These are phyloP conservation scores for Trichocladium uniseriatum DNA, from an alignment of 495 filamentous ascomycete genomes.

Conservation along the genomic window DNA sequence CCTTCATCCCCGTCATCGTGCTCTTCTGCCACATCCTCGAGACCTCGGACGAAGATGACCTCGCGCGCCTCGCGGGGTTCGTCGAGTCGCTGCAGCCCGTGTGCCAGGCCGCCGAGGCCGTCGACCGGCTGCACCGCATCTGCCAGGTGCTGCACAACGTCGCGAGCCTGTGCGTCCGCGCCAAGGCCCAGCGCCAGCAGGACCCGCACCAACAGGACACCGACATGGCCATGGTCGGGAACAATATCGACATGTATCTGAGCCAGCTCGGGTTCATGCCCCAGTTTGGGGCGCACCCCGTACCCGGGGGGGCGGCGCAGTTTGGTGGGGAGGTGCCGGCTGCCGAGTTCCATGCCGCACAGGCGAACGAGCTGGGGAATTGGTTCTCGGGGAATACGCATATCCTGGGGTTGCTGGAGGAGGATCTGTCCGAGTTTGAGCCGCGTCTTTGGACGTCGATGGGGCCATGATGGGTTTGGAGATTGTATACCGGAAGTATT, in stretches of 20 bases:
- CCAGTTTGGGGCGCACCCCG: slow-evolving; percentile 1
- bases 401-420: slow-evolving; percentile 55
- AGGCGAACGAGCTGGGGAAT: slow-evolving; percentile 47
- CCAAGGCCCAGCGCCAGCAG: slow-evolving; percentile 42
- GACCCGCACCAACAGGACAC: slow-evolving; percentile 21
- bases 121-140: slow-evolving; percentile 50
- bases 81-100: slow-evolving; percentile 46
- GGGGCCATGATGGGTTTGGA: background rate
- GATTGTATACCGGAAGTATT: no score
- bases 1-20: slow-evolving; percentile 61
- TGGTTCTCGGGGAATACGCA: slow-evolving; percentile 62
- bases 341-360: slow-evolving; percentile 17
- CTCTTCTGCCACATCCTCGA: slow-evolving; percentile 61
- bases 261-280: slow-evolving; percentile 55
- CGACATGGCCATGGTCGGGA: slow-evolving; percentile 40
- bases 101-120: slow-evolving; percentile 44
- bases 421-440: slow-evolving; percentile 45
- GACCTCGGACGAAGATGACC: slow-evolving; percentile 38
- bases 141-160: slow-evolving; percentile 54
- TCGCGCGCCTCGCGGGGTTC: slow-evolving; percentile 47
- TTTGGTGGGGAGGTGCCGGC: slow-evolving; percentile 1
- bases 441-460: slow-evolving; percentile 25
- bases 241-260: slow-evolving; percentile 58
- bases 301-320: slow-evolving; percentile 6
- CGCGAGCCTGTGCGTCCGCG: slow-evolving; percentile 53